Evolutionary conservation across 495 filamentous ascomycete species (phyloP), one percentile per base, ranked within the genome.

Genomic region (Aspergillus kassunensis): DNA sequence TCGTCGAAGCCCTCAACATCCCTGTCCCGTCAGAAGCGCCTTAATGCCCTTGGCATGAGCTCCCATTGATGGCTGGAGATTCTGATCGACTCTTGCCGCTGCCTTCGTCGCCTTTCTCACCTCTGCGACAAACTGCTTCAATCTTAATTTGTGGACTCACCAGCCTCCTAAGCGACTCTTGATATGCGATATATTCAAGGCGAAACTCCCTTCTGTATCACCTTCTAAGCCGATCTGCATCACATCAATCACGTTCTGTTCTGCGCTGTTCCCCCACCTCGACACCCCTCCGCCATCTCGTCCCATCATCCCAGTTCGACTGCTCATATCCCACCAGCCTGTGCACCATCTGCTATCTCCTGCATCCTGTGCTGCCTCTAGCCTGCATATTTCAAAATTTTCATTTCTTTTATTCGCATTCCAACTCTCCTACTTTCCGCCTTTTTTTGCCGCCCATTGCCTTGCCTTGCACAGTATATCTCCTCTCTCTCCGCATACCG

Each of bases 11-110:
- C 42, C 29, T 39, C 35, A 54, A 40, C 44, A 37, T 44, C 52
- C 55, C 50, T 44, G 33, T 49, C 50, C 45, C 15, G 42, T 23
- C 29, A 36, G 55, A 58, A 62, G 59, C 55, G 59, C 59, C 56
- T 33, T 52, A 34, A 44, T 33, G 25, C 50, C 41, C 46, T 55
- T 55, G 59, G 62, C 65, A 60, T 51, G 57, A 66, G 61, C 53
- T 61, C 64, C 57, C 49, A 67, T 67, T 70, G 54, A 66, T 57
- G 62, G 49, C 40, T 61, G 50, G 60, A 66, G 54, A 68, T 68
- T 64, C 57, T 35, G 65, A 71, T 73, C 64, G 63, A 47, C 66
- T 64, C 34, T 53, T 44, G 51, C 45, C 51, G 57, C 52, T 57
- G 44, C 55, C 55, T 58, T 47, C 55, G 36, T 53, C 55, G 49